Evolutionary conservation across 73 alveolate genomes (phyloP).

Genomic region (Symbiodinium pilosum): DNA sequence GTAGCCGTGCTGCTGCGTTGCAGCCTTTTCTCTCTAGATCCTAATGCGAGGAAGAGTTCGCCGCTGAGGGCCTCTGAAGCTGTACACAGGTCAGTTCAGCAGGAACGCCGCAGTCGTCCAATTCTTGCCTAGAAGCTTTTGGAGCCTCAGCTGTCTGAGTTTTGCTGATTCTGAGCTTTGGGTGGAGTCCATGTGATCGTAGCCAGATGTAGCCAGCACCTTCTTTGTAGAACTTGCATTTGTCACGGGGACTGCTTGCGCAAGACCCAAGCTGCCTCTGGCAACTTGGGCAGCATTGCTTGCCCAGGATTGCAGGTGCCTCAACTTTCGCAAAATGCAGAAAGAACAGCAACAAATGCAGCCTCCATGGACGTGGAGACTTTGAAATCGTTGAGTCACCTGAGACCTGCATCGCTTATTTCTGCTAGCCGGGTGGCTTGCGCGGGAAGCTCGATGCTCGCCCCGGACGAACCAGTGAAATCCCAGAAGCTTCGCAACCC

Average conservation of each 20-base stretch:
- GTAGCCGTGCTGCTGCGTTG: too few relatives aligned
- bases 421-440: background rate
- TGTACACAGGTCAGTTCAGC: too few relatives aligned
- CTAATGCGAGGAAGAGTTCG: background rate
- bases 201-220: background rate
- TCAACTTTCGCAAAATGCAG: too few relatives aligned
- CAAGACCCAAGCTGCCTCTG: too few relatives aligned
- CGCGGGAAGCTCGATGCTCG: constrained; percentile 18
- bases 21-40: background rate
- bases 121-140: too few relatives aligned
- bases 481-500: too few relatives aligned
- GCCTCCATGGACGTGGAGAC: background rate
- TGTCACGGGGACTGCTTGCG: too few relatives aligned
- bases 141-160: background rate
- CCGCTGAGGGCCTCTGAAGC: background rate
- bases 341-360: too few relatives aligned
- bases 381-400: background rate
- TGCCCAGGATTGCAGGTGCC: too few relatives aligned
- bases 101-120: too few relatives aligned
- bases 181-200: background rate
- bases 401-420: background rate
- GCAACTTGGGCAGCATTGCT: too few relatives aligned
- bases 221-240: too few relatives aligned
- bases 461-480: background rate
- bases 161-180: constrained; percentile 18